Evolutionary conservation across 2,329 filamentous ascomycete genomes (phyloP).

Genomic region (Aspergillus sclerotialis): DNA sequence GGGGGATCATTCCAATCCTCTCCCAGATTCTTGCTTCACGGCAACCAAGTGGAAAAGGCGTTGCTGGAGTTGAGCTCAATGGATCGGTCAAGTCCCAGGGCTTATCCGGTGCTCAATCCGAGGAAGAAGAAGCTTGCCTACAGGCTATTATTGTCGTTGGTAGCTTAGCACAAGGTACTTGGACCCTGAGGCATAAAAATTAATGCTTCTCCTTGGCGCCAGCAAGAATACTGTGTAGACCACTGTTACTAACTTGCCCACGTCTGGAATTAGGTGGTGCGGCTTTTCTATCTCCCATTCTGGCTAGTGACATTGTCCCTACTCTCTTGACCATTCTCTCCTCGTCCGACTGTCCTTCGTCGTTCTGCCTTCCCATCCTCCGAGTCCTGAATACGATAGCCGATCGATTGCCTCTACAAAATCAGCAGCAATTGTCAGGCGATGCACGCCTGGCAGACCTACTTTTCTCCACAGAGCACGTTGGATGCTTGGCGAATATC

Average conservation of each 20-base stretch:
- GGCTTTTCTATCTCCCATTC: constrained; percentile 67
- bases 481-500: constrained; percentile 59
- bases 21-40: constrained; percentile 41
- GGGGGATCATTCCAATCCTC: constrained; percentile 56
- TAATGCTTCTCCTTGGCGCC: no score
- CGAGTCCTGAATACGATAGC: constrained; percentile 66
- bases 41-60: constrained; percentile 31
- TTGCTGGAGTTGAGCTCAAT: constrained; percentile 20
- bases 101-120: constrained; percentile 40
- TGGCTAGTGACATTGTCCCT: constrained; percentile 60
- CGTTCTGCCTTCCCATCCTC: constrained; percentile 66
- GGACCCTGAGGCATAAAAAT: background rate
- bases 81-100: constrained; percentile 11
- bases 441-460: constrained; percentile 51
- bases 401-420: constrained; percentile 55
- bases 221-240: no score
- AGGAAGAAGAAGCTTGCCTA: constrained; percentile 62
- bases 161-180: constrained; percentile 72
- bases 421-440: constrained; percentile 44
- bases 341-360: constrained; percentile 55
- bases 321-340: constrained; percentile 66
- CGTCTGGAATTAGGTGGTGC: constrained; percentile 60
- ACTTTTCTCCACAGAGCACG: constrained; percentile 57
- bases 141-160: constrained; percentile 80
- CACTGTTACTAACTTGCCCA: background rate